Percentiles rank a stretch among this genome's conserved stretches.
phyloP scores from a whole-genome alignment of 768 basidiomycete species.

The Vararia minispora region DNA sequence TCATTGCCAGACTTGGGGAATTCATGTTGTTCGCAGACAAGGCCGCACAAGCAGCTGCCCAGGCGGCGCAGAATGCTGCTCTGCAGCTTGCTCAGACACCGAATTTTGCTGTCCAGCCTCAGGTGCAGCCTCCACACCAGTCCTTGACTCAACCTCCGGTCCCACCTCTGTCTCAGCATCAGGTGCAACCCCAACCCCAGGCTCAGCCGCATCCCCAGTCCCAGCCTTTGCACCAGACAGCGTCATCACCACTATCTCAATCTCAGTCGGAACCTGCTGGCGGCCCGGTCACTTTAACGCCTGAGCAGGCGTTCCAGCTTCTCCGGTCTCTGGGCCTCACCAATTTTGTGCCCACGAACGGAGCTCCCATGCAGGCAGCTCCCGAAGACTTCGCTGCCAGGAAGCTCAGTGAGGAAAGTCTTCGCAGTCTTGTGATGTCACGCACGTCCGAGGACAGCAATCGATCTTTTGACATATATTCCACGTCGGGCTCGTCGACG shows the following conservation, averaged over 20 bases:
- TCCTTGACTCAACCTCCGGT: too few relatives aligned
- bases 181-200: too few relatives aligned
- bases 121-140: too few relatives aligned
- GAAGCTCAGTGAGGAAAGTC: too few relatives aligned
- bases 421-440: too few relatives aligned
- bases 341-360: too few relatives aligned
- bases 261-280: not conserved
- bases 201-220: too few relatives aligned
- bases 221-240: slow-evolving; percentile 12
- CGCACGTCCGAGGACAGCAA: too few relatives aligned
- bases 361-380: slow-evolving; percentile 6
- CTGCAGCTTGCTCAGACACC: slow-evolving; percentile 35
- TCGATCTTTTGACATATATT: slow-evolving; percentile 9
- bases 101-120: too few relatives aligned
- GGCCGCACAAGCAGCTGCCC: slow-evolving; percentile 79
- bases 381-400: slow-evolving; percentile 5
- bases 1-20: not conserved
- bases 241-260: not conserved
- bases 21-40: slow-evolving; percentile 65
- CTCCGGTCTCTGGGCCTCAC: slow-evolving; percentile 11
- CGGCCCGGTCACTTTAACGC: slow-evolving; percentile 13
- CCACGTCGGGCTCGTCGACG: slow-evolving; percentile 10
- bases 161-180: too few relatives aligned
- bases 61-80: slow-evolving; percentile 56
- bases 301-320: slow-evolving; percentile 23